These are phyloP conservation scores for Lagenaria siceraria DNA, from an alignment of 306 rosid genomes.

Conservation along the genomic window DNA sequence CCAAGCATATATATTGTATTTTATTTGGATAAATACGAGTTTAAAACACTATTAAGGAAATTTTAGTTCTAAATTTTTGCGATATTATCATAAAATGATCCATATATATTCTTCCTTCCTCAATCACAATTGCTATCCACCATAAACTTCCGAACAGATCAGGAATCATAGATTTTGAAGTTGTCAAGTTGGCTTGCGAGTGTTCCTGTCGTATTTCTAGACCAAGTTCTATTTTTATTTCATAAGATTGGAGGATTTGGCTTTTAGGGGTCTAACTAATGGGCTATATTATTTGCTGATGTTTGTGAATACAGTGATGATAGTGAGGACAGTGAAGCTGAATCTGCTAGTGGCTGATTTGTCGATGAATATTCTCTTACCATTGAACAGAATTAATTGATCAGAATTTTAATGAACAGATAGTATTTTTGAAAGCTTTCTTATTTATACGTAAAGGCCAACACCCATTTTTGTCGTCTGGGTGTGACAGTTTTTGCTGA, in stretches of 20 bases:
- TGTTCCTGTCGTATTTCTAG: not conserved
- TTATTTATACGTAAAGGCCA: not conserved
- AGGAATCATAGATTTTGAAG: not conserved
- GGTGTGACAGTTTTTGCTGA: constrained; percentile 12
- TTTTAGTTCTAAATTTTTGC: not conserved
- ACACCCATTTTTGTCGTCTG: constrained; percentile 28
- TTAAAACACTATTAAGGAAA: not conserved
- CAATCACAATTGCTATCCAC: not conserved
- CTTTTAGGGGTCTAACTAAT: not conserved
- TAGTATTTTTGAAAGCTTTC: not conserved
- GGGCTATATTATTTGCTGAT: not conserved
- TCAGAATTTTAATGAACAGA: not conserved
- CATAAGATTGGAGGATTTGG: not conserved
- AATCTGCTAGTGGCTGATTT: constrained; percentile 30
- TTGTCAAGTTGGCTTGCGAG: not conserved
- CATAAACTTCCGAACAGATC: not conserved
- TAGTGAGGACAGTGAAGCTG: constrained; percentile 70
- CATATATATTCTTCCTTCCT: not conserved
- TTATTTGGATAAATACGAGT: not conserved
- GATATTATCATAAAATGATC: not conserved
- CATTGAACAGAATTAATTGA: not conserved
- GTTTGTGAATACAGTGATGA: constrained; percentile 51
- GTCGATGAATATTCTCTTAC: not conserved
- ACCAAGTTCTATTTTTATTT: not conserved
- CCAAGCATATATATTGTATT: too few species aligned